Evolutionary conservation across 371 early-diverging fungal species (phyloP), one percentile per base, ranked within the genome.

Genomic region (Capillidium rhysosporum): DNA sequence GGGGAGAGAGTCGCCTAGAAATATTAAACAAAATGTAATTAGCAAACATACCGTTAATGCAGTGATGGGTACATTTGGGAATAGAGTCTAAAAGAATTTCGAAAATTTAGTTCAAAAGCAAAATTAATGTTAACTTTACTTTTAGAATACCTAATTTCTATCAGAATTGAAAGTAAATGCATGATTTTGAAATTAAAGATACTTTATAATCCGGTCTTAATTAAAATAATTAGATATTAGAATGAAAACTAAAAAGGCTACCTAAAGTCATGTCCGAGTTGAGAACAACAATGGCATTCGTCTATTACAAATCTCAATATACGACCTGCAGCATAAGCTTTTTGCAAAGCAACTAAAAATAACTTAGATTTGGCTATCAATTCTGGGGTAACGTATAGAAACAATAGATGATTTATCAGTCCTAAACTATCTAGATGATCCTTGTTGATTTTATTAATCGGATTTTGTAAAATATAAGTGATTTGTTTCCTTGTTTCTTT

Each of bases 381-480:
- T 66, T 98, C 99, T 1, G 98, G 99, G 1, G 99, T 98, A 21
- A 97, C 74, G 57, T 98, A 99, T 7, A 94, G 64, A 0, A 98
- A 39, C 7, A 20, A 20, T 31, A 28, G 51, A 31, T n/a, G 8
- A 21, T 20, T 23, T 4, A 31, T 30, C 24, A 51, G 21, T 29
- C 51, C 51, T n/a, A 51, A 38, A 10, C 18, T 51, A n/a, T 21
- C 16, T 34, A 29, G 23, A 7, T 43, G 16, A 18, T 43, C 18
- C 18, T 14, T 7, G 5, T 29, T 38, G 4, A 26, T 38, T 21
- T 39, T 38, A n/a, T 34, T 29, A 38, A 12, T 39, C n/a, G 38
- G n/a, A 21, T 10, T 25, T 16, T 34, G 14, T 9, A 51, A 20
- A 12, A 51, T n/a, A 16, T 10, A 4, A 4, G 4, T 51, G 10